Percentiles rank a stretch among this genome's conserved stretches.
Conservation (phyloP, 1,284 basidiomycete genomes). For the Microbotryum saponariae region DNA sequence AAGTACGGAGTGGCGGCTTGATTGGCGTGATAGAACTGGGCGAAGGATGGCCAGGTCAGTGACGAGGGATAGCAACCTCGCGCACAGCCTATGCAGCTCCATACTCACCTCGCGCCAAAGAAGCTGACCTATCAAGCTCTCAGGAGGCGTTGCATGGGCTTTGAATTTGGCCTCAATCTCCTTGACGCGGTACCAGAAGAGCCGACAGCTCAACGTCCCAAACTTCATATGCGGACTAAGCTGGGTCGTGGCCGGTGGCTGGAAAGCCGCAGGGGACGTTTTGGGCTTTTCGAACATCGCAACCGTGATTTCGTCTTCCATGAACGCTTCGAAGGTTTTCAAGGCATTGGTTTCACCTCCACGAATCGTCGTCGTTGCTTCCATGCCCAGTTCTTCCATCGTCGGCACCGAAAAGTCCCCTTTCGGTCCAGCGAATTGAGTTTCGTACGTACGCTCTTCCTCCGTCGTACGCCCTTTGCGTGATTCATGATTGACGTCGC, state of each 20-base stretch:
- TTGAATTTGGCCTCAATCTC: conserved; percentile 39
- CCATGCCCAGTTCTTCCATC: conserved; percentile 46
- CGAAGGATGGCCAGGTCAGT: background rate
- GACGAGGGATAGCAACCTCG: no score
- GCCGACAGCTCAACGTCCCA: conserved; percentile 46
- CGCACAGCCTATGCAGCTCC: background rate
- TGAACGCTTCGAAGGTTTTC: conserved; percentile 42
- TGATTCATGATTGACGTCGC: conserved; percentile 40
- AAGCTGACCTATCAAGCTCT: conserved; percentile 32
- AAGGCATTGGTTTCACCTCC: conserved; percentile 49
- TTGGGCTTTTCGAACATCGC: conserved; percentile 49
- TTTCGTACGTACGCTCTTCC: conserved; percentile 34
- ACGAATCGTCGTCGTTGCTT: conserved; percentile 45
- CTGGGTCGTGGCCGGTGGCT: conserved; percentile 44
- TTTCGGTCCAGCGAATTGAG: conserved; percentile 41
- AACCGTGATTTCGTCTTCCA: conserved; percentile 42
- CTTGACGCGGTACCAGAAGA: conserved; percentile 44
- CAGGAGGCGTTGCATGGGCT: conserved; percentile 29
- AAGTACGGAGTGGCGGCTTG: conserved; percentile 44
- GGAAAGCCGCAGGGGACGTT: conserved; percentile 45
- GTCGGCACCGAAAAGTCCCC: conserved; percentile 47
- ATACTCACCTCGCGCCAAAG: conserved; percentile 26
- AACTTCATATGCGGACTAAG: conserved; percentile 49
- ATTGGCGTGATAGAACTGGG: conserved; percentile 39
- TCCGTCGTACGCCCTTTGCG: conserved; percentile 26